phyloP scores from a whole-genome alignment of 768 basidiomycete species.

The Mycena olivaceomarginata region DNA sequence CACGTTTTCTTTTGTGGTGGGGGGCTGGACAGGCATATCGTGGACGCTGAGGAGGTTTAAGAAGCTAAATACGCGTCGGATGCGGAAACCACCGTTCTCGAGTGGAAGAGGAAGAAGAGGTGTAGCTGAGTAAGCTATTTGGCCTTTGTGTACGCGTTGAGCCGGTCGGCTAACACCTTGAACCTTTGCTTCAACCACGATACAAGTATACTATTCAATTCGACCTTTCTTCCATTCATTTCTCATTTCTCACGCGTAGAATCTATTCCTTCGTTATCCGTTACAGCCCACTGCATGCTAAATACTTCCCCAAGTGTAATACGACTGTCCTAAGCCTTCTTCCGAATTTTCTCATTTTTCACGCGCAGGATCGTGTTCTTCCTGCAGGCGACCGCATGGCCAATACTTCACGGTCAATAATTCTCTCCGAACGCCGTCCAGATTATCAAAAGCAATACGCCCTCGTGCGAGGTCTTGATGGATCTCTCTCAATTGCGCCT shows the following conservation, averaged over 20 bases:
- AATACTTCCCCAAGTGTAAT: too few species aligned
- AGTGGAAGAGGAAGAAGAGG: not conserved
- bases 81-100: not conserved
- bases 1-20: conserved; percentile 37
- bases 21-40: conserved; percentile 3
- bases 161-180: too few species aligned
- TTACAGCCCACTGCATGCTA: too few species aligned
- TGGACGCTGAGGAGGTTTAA: not conserved
- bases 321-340: too few species aligned
- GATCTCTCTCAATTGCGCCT: conserved; percentile 15
- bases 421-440: not conserved
- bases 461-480: conserved; percentile 13
- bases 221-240: too few species aligned
- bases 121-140: conserved; percentile 20
- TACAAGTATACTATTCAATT: too few species aligned
- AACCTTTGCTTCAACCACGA: too few species aligned
- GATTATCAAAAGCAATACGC: conserved; percentile 24
- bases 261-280: too few species aligned
- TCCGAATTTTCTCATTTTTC: not conserved
- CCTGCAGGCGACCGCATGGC: not conserved
- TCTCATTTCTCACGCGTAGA: too few species aligned
- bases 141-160: conserved; percentile 5
- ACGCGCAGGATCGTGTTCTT: not conserved
- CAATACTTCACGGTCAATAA: not conserved
- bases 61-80: conserved; percentile 22